Evolutionary conservation across 1,284 basidiomycete species (phyloP).

Genomic region (Thecaphora thlaspeos): DNA sequence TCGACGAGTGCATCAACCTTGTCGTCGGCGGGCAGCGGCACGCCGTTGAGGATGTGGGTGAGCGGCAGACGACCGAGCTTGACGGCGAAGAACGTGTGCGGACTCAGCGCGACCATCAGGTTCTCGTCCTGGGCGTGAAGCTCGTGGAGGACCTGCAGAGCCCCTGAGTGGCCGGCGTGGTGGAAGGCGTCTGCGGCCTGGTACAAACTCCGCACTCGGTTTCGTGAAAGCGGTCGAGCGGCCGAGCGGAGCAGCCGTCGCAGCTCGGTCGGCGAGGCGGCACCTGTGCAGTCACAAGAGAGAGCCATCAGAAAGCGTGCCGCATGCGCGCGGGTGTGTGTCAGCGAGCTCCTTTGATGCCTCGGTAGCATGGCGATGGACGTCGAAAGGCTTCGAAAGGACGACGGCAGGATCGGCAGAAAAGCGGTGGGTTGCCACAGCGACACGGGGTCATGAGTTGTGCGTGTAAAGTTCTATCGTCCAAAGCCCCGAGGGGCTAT

Average conservation of each 20-base stretch:
- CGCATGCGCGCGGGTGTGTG: too few species aligned
- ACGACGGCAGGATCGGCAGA: too few species aligned
- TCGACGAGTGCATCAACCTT: constrained; percentile 12
- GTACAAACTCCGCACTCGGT: constrained; percentile 6
- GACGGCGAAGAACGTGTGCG: background rate
- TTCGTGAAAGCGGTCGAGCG: constrained; percentile 6
- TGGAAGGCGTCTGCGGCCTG: constrained; percentile 4
- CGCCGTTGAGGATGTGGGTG: constrained; percentile 10
- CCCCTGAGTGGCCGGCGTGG: constrained; percentile 1
- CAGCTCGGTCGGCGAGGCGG: constrained; percentile 8
- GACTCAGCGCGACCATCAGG: constrained; percentile 4
- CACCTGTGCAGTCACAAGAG: too few species aligned
- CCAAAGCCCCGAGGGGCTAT: constrained; percentile 25
- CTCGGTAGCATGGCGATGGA: too few species aligned
- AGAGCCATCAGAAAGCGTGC: too few species aligned
- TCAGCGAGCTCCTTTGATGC: too few species aligned
- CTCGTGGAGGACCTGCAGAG: constrained; percentile 18
- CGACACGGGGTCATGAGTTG: background rate
- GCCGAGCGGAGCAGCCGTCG: constrained; percentile 6
- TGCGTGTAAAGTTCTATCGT: constrained; percentile 21
- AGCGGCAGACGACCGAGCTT: constrained; percentile 5
- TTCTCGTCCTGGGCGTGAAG: constrained; percentile 22
- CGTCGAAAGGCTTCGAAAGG: too few species aligned
- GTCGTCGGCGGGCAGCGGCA: background rate
- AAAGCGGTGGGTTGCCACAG: too few species aligned